Conservation (phyloP, 1,284 basidiomycete genomes). For the Mrakiaceae sp. region DNA sequence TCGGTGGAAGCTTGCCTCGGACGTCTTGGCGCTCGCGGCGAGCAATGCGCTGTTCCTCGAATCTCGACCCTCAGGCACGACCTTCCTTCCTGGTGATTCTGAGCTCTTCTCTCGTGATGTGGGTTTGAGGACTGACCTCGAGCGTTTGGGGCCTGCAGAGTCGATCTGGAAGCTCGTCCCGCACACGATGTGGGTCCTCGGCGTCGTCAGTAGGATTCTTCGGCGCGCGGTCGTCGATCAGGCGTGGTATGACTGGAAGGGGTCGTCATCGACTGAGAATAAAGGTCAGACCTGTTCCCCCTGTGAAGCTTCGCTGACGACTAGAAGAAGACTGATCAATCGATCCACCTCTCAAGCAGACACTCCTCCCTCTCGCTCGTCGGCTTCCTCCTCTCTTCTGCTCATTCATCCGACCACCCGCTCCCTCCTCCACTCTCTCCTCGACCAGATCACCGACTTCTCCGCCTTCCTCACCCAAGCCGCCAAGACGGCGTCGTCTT, state of each 20-base stretch:
- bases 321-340: too few species aligned
- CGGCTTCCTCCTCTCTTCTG: not conserved
- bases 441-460: not conserved
- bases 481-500: too few species aligned
- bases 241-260: not conserved
- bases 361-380: too few species aligned
- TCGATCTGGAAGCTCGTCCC: conserved; percentile 1
- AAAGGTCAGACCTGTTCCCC: too few species aligned
- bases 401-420: not conserved
- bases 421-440: not conserved
- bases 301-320: too few species aligned
- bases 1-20: not conserved
- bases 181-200: not conserved
- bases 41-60: conserved; percentile 1
- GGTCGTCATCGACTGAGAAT: not conserved
- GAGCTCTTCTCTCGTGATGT: too few species aligned
- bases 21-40: not conserved
- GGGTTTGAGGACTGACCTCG: too few species aligned
- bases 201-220: not conserved
- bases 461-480: not conserved
- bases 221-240: not conserved
- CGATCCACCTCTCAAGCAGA: too few species aligned
- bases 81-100: too few species aligned
- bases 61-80: too few species aligned
- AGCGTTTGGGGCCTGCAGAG: not conserved